Evolutionary conservation across 176 grass and related monocot genomes (phyloP), one percentile per base, ranked within the genome.

Genomic region (Cenchrus fungigraminus): DNA sequence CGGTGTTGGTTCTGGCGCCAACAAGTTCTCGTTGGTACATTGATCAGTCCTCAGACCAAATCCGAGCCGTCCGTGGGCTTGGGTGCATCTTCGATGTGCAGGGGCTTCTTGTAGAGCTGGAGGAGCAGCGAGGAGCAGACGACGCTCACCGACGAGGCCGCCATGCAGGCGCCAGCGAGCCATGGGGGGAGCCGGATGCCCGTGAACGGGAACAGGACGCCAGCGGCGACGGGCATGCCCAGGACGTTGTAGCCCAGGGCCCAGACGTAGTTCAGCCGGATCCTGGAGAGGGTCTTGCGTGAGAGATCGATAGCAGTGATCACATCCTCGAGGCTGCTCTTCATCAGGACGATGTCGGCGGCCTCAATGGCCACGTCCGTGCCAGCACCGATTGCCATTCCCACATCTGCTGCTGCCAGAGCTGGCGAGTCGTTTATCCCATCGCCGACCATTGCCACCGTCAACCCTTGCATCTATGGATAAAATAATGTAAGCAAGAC

Each of bases 91-190:
- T 94, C 80, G 1, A 96, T 17, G 25, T 45, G 84, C 37, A 94
- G 74, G 4, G 93, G 93, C 59, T 94, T 99, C 85, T 92, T 96
- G 73, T 99, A 99, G 46, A 92, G 89, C 82, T 96, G 97, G 47
- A 96, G 88, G 55, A 99, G 80, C 71, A 99, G 83, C 31, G 93
- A 99, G 11, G 97, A 99, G 84, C 93, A 99, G 44, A 99, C 97
- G 7, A 99, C 97, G 68, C 93, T 96, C 25, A 96, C 80, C 0
- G 97, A 99, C 0, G 93, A 96, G 64, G 93, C 93, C 0, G 97
- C 97, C 97, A 99, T 99, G 88, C 93, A 96, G 31, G 93, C 97
- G 0, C 97, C 93, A 0, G 93, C 97, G 0, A 99, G 91, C 93
- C 93, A 99, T 4, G 97, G 97, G 8, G 97, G 97, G 25, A 99